Evolutionary conservation across 1,284 basidiomycete species (phyloP), one percentile per base, ranked within the genome.

Genomic region (Vanrija pseudolonga): DNA sequence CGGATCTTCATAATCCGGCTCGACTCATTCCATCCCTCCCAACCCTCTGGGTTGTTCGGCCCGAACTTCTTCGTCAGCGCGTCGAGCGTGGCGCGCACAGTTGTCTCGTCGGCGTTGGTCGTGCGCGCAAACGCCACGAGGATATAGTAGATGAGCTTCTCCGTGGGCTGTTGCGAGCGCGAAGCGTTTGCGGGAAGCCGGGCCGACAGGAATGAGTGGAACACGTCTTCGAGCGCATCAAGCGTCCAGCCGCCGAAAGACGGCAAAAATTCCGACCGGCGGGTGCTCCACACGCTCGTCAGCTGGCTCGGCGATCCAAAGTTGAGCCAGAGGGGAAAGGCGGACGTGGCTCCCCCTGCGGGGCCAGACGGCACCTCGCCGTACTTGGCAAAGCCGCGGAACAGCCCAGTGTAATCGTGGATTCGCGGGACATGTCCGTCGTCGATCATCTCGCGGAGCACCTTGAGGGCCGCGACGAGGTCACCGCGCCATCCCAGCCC

Each of bases 391-490:
- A 91, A 93, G 0, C 88, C 90, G 8, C 86, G 78, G 69, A 93
- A 90, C 22, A 93, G 72, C 8, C 83, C 82, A 14, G 86, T 82
- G 68, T 86, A 93, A 42, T 76, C 72, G 2, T 53, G 51, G 1
- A 73, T 52, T 8, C 51, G 53, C 0, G 73, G 72, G 3, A 55
- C 50, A 18, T 59, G 53, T 0, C 56, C 60, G 14, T 57, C 61
- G 7, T 81, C 78, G 36, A 90, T 71, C 85, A 92, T 87, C 57
- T 90, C 86, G 43, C 81, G 75, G 67, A 92, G 85, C 50, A 85
- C 78, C 5, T 77, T 71, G 44, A 91, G 75, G 1, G 83, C 80
- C 4, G 78, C 76, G 22, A 73, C 67, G 50, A 92, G 79, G 61
- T 88, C 77, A 6, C 90, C 89, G 51, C 84, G 81, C 66, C 86